phyloP scores from a whole-genome alignment of 163 green algal species.

The Chlorella variabilis region DNA sequence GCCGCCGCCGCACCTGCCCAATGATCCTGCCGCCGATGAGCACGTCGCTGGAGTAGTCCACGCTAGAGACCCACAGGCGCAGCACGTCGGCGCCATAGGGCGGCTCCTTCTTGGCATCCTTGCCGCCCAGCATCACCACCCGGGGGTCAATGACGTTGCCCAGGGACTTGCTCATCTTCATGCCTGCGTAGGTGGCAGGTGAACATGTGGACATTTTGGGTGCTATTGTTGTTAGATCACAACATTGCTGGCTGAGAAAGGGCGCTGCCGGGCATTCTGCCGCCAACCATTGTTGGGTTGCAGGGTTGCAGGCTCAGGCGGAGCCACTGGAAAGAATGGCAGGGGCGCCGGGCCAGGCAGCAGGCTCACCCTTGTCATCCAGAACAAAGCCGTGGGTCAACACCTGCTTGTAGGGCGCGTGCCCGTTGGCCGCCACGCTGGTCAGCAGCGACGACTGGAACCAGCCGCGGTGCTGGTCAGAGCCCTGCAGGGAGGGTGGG shows the following conservation, averaged over 20 bases:
- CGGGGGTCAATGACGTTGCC: slow-evolving; percentile 97
- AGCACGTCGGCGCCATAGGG: slow-evolving; percentile 96
- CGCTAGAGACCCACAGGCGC: slow-evolving; percentile 93
- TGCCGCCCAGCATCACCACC: slow-evolving; percentile 88
- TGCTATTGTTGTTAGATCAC: too few relatives aligned
- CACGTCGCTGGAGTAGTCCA: slow-evolving; percentile 96
- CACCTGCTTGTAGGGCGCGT: slow-evolving; percentile 86
- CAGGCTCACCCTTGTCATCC: slow-evolving; percentile 90
- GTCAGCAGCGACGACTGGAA: slow-evolving; percentile 98
- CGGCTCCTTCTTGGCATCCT: slow-evolving; percentile 89
- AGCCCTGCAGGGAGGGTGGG: slow-evolving; percentile 68
- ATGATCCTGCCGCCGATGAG: slow-evolving; percentile 91
- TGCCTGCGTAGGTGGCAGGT: too few relatives aligned
- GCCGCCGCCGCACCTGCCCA: slow-evolving; percentile 54
- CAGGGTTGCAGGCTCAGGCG: too few relatives aligned
- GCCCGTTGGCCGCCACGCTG: slow-evolving; percentile 84
- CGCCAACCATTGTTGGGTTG: too few relatives aligned
- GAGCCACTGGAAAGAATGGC: too few relatives aligned
- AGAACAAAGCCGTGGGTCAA: slow-evolving; percentile 98
- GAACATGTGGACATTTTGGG: too few relatives aligned
- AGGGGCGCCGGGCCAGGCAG: too few relatives aligned
- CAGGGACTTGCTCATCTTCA: slow-evolving; percentile 98
- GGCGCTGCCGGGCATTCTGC: too few relatives aligned
- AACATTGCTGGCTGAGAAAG: too few relatives aligned
- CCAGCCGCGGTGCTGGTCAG: slow-evolving; percentile 97